A percentile compares a stretch with the other conserved stretches of the same genome.
These are phyloP conservation scores for Coniochaeta hoffmannii DNA, from an alignment of 2,329 filamentous ascomycete genomes.

Conservation along the genomic window DNA sequence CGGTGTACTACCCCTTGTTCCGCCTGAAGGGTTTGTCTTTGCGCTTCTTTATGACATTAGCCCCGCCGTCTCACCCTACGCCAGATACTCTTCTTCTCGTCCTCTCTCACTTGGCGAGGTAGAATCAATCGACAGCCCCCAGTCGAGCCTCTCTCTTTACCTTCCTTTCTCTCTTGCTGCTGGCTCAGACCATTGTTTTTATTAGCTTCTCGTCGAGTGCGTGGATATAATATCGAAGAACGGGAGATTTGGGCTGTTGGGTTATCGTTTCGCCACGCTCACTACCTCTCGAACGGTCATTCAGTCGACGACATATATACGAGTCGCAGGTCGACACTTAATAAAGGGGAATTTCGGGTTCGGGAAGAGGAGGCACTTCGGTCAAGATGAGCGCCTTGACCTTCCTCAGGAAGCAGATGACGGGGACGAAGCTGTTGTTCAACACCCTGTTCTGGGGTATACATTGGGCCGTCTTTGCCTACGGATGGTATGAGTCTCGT, in stretches of 20 bases:
- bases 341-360: slow-evolving; percentile 14
- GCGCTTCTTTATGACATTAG: slow-evolving; percentile 31
- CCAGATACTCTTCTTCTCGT: slow-evolving; percentile 18
- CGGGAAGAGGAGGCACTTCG: slow-evolving; percentile 19
- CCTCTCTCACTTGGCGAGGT: slow-evolving; percentile 32
- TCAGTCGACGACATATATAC: slow-evolving; percentile 18
- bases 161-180: slow-evolving; percentile 41
- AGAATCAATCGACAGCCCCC: slow-evolving; percentile 32
- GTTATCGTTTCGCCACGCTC: background rate
- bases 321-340: slow-evolving; percentile 51
- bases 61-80: slow-evolving; percentile 18
- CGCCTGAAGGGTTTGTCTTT: background rate
- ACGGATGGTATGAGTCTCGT: slow-evolving; percentile 64
- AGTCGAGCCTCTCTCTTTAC: slow-evolving; percentile 27
- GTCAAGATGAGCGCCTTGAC: slow-evolving; percentile 31
- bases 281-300: background rate
- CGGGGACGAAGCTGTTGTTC: slow-evolving; percentile 65
- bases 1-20: background rate
- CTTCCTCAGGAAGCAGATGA: slow-evolving; percentile 57
- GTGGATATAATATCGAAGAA: slow-evolving; percentile 16
- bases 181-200: slow-evolving; percentile 53
- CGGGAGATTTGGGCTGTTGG: background rate
- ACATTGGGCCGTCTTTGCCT: slow-evolving; percentile 72
- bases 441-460: slow-evolving; percentile 74
- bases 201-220: slow-evolving; percentile 27